Evolutionary conservation across 192 early-diverging fungal species (phyloP).

Genomic region (Backusella macrospora): DNA sequence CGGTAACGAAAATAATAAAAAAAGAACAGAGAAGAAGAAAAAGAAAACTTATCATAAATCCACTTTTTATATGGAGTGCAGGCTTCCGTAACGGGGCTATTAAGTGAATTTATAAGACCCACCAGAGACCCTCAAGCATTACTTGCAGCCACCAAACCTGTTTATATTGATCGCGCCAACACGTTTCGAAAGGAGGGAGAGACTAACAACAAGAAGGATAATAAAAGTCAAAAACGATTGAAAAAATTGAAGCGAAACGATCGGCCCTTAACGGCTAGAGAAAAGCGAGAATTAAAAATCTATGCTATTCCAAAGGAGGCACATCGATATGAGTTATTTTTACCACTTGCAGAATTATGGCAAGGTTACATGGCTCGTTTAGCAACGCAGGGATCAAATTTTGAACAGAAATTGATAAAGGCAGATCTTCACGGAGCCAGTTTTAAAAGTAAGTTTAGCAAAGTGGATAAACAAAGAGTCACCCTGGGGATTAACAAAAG

Average conservation of each 20-base stretch:
- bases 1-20: too few relatives aligned
- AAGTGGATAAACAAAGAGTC: neutral
- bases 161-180: constrained; percentile 3
- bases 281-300: constrained; percentile 59
- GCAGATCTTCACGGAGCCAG: constrained; percentile 88
- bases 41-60: too few relatives aligned
- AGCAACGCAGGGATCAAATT: constrained; percentile 29
- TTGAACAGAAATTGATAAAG: constrained; percentile 62
- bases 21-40: too few relatives aligned
- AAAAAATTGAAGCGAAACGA: constrained; percentile 44
- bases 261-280: constrained; percentile 65
- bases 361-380: constrained; percentile 72
- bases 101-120: constrained; percentile 13
- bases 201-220: neutral
- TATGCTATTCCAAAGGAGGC: constrained; percentile 67
- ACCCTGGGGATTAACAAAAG: neutral
- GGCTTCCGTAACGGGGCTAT: neutral
- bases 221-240: neutral
- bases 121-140: neutral
- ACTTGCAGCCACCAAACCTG: neutral
- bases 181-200: constrained; percentile 12
- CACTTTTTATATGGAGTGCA: neutral
- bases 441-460: constrained; percentile 58
- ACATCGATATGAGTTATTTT: constrained; percentile 64
- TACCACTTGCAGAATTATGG: constrained; percentile 80